These are phyloP conservation scores for Solanum aculeatissimum DNA, from an alignment of 305 asterid genomes.

Conservation along the genomic window DNA sequence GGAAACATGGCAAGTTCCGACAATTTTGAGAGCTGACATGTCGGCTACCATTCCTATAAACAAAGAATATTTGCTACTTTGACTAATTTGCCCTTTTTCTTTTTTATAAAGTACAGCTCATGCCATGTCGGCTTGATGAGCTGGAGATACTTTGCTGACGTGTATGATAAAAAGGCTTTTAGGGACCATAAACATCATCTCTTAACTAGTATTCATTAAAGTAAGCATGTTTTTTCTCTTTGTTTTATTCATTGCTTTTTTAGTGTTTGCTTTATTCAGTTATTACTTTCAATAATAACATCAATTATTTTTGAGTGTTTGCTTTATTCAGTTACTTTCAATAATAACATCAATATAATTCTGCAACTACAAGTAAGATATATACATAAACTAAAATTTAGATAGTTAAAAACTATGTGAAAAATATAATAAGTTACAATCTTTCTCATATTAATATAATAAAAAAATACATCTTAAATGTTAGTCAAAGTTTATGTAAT, in stretches of 20 bases:
- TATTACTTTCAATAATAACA: not conserved
- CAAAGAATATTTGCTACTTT: not conserved
- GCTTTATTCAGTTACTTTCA: not conserved
- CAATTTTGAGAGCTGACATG: constrained; percentile 14
- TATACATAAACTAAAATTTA: too few relatives aligned
- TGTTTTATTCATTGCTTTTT: too few relatives aligned
- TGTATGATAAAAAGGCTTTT: not conserved
- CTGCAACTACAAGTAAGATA: too few relatives aligned
- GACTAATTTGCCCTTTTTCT: not conserved
- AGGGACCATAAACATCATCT: not conserved
- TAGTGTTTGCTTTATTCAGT: too few relatives aligned
- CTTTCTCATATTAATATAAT: too few relatives aligned
- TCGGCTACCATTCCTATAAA: not conserved
- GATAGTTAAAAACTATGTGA: too few relatives aligned
- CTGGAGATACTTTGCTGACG: not conserved
- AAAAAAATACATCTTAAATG: too few relatives aligned
- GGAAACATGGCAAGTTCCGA: constrained; percentile 11
- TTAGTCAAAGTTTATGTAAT: too few relatives aligned
- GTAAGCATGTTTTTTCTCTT: not conserved
- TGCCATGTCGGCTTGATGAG: not conserved
- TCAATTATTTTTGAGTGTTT: too few relatives aligned
- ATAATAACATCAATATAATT: too few relatives aligned
- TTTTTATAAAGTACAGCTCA: not conserved
- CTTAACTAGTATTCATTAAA: not conserved
- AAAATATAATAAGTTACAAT: too few relatives aligned